These are phyloP conservation scores for Ormosia semicastrata DNA, from an alignment of 306 rosid species.

Conservation along the genomic window DNA sequence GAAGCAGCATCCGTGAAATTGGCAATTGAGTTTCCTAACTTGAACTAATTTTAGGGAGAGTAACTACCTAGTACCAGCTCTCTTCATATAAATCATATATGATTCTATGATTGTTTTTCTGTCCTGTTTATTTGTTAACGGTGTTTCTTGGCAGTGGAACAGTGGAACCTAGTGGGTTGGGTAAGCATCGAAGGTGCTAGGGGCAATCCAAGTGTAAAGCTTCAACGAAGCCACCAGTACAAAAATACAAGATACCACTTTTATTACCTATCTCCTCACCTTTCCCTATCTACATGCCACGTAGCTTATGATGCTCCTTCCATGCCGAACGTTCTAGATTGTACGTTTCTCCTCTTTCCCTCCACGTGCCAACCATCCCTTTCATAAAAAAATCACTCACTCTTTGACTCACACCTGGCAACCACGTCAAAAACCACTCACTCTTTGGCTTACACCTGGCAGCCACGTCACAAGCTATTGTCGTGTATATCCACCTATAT, in stretches of 20 bases:
- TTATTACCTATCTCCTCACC: background rate
- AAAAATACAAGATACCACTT: background rate
- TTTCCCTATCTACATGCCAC: background rate
- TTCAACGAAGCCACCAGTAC: background rate
- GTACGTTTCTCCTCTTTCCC: background rate
- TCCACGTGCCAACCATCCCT: conserved; percentile 10
- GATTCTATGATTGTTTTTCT: too few relatives aligned
- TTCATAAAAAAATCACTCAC: background rate
- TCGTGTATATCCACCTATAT: background rate
- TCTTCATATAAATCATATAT: too few relatives aligned
- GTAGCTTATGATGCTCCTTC: background rate
- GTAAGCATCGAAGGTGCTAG: too few relatives aligned
- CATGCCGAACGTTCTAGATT: background rate
- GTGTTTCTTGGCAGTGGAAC: too few relatives aligned
- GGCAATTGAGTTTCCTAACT: too few relatives aligned
- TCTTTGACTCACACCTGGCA: background rate
- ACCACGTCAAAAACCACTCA: background rate
- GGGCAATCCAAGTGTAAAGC: background rate
- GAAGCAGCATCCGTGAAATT: too few relatives aligned
- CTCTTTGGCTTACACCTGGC: background rate
- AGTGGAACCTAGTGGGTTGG: too few relatives aligned
- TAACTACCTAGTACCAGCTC: too few relatives aligned
- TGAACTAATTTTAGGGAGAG: too few relatives aligned
- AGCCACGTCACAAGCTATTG: background rate
- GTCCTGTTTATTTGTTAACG: too few relatives aligned